phyloP scores from a whole-genome alignment of 108 stramenopile species.

The Chaetoceros muelleri region DNA sequence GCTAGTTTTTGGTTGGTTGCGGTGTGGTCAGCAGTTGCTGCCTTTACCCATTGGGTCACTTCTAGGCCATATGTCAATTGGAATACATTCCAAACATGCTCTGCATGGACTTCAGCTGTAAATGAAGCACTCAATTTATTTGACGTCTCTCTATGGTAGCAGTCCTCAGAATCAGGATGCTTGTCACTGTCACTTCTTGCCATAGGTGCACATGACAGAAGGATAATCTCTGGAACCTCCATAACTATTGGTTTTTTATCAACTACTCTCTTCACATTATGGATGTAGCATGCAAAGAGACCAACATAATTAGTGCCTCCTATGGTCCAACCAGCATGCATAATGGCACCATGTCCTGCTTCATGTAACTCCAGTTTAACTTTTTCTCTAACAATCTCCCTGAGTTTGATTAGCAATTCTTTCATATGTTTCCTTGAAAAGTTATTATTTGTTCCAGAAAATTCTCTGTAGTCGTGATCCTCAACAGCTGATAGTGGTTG shows the following conservation, averaged over 20 bases:
- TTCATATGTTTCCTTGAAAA: background rate
- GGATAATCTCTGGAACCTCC: background rate
- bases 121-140: background rate
- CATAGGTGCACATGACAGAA: background rate
- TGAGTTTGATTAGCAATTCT: constrained; percentile 1
- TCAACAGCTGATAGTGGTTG: background rate
- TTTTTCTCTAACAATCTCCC: background rate
- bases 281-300: background rate
- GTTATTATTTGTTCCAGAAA: background rate
- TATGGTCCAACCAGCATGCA: constrained; percentile 11
- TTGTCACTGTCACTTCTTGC: background rate
- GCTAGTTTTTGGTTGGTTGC: background rate
- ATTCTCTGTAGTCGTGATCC: background rate
- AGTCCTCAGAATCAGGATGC: background rate
- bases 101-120: background rate
- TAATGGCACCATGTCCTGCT: constrained; percentile 5
- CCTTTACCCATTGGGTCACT: background rate
- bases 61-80: background rate
- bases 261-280: background rate
- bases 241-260: background rate
- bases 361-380: constrained; percentile 4
- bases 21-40: background rate
- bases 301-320: constrained; percentile 5
- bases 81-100: background rate
- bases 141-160: too few relatives aligned